These are phyloP conservation scores for Cordyceps cateniannulata DNA, from an alignment of 2,329 filamentous ascomycete genomes.

Conservation along the genomic window DNA sequence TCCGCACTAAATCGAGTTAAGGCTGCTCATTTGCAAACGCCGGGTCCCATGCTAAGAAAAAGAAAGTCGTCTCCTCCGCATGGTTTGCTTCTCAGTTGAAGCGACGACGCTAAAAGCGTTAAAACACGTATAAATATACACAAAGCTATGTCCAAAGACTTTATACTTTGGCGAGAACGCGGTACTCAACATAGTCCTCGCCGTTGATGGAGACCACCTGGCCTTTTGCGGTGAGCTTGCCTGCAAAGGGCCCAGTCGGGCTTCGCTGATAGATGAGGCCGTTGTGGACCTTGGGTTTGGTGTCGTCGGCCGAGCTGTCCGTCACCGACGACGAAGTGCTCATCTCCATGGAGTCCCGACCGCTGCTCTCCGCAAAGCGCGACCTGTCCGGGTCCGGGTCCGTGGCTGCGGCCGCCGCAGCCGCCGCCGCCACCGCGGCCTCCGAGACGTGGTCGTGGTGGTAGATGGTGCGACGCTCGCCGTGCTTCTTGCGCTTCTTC, in stretches of 20 bases:
- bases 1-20: background rate
- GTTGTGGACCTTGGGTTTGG: conserved; percentile 43
- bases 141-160: background rate
- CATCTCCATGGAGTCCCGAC: conserved; percentile 4
- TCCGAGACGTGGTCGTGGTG: conserved; percentile 7
- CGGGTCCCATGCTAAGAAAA: conserved; percentile 1
- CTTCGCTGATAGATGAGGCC: conserved; percentile 59
- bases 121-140: conserved; percentile 4
- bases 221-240: conserved; percentile 56
- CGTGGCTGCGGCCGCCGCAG: background rate
- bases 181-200: conserved; percentile 61
- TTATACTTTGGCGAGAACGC: conserved; percentile 49
- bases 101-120: background rate
- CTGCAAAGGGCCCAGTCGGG: conserved; percentile 51
- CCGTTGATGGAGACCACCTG: conserved; percentile 58
- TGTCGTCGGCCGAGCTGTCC: conserved; percentile 35
- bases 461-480: conserved; percentile 7
- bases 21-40: conserved; percentile 2
- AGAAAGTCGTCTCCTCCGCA: background rate
- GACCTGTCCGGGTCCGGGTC: background rate
- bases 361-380: background rate
- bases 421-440: conserved; percentile 2
- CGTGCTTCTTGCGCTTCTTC: conserved; percentile 10
- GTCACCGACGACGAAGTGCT: conserved; percentile 6
- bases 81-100: background rate